Evolutionary conservation across 768 basidiomycete genomes (phyloP), one percentile per base, ranked within the genome.

Genomic region (Mycena chlorophos): DNA sequence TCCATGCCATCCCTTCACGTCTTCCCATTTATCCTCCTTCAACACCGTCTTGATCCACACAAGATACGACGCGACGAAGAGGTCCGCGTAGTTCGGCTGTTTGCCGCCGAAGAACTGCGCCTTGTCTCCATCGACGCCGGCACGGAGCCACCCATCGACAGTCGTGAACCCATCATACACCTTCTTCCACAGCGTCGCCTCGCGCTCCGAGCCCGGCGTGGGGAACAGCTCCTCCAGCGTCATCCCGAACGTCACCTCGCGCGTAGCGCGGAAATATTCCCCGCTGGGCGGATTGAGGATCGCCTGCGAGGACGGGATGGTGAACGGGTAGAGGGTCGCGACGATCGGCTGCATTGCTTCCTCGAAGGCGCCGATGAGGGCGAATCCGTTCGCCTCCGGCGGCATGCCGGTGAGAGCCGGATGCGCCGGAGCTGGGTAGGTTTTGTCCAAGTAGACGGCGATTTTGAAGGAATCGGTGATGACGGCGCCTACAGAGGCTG

Each of bases 361-460:
- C 8, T 43, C 40, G 23, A 57, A 12, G 4, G 34, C 49, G 39
- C 4, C 3, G 4, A 59, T 65, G 14, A 68, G 57, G 30, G 65
- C 65, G 25, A 55, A 51, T n/a, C n/a, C n/a, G 3, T 66, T 65
- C 38, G 57, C 65, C 10, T 40, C 40, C 2, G 72, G 71, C n/a
- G n/a, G n/a, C n/a, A n/a, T n/a, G n/a, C n/a, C n/a, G 25, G 71
- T 55, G 29, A 74, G 56, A 5, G 25, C 23, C 2, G 61, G 67
- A 1, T 66, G 61, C 38, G 65, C 63, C 0, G 76, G 72, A n/a
- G n/a, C n/a, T n/a, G n/a, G n/a, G 63, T 74, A 78, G 3, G 65
- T 62, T 2, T 68, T 62, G 49, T 78, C 76, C 50, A 78, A 63
- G 60, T 78, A 75, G 4, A 62, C 49, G 2, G 71, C 75, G 55